These are phyloP conservation scores for Choiromyces venosus DNA, from an alignment of 495 filamentous ascomycete genomes.

Conservation along the genomic window DNA sequence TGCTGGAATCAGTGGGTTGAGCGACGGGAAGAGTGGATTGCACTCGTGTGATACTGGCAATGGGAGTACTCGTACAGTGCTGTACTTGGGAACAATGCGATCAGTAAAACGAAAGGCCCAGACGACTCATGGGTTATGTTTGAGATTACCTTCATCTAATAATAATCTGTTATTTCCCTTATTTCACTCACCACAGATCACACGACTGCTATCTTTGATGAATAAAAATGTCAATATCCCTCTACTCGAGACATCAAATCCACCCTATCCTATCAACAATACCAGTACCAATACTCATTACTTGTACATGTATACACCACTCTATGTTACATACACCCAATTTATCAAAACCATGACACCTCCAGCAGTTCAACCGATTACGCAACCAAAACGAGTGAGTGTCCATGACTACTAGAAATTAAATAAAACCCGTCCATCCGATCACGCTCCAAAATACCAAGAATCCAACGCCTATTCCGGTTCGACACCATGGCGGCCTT, in stretches of 20 bases:
- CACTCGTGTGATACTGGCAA: no score
- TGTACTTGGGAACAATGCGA: no score
- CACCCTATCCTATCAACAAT: not conserved
- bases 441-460: not conserved
- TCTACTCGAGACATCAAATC: not conserved
- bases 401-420: not conserved
- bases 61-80: no score
- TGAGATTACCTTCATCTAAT: no score
- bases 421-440: not conserved
- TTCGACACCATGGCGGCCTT: not conserved
- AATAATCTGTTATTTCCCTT: no score
- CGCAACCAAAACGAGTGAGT: not conserved
- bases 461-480: not conserved
- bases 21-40: no score
- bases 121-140: no score
- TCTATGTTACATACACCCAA: not conserved
- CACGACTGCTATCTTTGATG: not conserved
- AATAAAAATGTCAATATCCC: not conserved
- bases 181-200: not conserved
- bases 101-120: no score
- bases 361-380: not conserved
- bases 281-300: not conserved
- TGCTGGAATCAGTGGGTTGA: no score
- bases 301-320: not conserved
- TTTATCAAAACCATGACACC: not conserved